Evolutionary conservation across 2,329 filamentous ascomycete species (phyloP), one percentile per base, ranked within the genome.

Genomic region (Davidsoniella eucalypti): DNA sequence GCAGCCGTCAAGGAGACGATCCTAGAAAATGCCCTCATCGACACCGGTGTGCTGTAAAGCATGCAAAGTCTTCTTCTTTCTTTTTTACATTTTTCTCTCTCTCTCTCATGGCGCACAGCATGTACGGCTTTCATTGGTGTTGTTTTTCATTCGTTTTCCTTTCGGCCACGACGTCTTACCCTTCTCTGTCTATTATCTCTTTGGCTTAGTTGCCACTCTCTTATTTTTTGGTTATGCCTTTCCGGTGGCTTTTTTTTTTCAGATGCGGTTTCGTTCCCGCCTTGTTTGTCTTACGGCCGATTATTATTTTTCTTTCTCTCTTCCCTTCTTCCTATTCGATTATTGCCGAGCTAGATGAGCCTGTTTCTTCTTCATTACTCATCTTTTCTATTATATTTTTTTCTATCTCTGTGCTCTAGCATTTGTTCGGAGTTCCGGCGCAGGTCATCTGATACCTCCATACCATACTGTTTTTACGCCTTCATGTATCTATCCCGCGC

Each of bases 1-100:
- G 92, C 90, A 33, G 92, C 92, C 7, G 92, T 98, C 54, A 98
- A 98, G 65, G 92, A 98, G 68, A 98, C 92, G 33, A 98, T 98
- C 61, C 70, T 98, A 58, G 94, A 96, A 66, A 98, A 98, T 64
- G 92, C 92, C 44, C 76, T 98, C 58, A 95, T 94, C 69, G 92
- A 98, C 65, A 96, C 92, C 18, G 92, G 92, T 58, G 96, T 98
- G 65, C 78, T 98, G 59, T 87, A 67, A 23, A 36, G 21, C 14
- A 29, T 37, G 16, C 12, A 16, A 41, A 21, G n/a, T 38, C 8
- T 29, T 17, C 23, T 16, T 36, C 36, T 44, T 17, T 39, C 17
- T 17, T 18, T 38, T 47, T 40, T 40, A 12, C 38, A 37, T 47
- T 29, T 16, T 25, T 3, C 7, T 26, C 18, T 40, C 18, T 47